Conservation (phyloP, 345 rosid genomes). For the Cardamine chenopodiifolia region DNA sequence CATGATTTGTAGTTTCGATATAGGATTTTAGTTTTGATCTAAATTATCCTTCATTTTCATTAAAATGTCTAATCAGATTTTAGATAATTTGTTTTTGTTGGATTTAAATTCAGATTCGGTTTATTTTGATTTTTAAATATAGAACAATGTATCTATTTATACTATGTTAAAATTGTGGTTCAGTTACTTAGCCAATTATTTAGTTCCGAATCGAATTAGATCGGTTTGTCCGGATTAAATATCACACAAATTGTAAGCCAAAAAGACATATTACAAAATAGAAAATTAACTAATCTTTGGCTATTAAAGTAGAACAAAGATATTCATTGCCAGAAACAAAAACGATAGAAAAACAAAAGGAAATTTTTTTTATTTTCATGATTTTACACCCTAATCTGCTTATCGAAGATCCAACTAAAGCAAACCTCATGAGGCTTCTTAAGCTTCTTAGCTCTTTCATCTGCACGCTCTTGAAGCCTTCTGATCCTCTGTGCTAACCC, state of each 20-base stretch:
- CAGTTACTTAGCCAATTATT: neutral
- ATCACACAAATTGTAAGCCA: neutral
- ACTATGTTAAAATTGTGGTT: neutral
- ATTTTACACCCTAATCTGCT: slow-evolving; percentile 41
- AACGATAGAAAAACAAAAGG: neutral
- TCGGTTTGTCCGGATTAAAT: neutral
- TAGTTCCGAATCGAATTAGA: neutral
- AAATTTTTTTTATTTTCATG: slow-evolving; percentile 1
- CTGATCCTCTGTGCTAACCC: slow-evolving; percentile 62
- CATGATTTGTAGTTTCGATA: neutral
- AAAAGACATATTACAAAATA: neutral
- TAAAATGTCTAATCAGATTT: neutral
- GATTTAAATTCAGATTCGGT: neutral
- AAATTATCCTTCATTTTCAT: neutral
- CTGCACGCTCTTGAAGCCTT: slow-evolving; percentile 63
- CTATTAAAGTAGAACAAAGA: neutral
- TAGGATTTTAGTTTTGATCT: neutral
- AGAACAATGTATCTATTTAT: neutral
- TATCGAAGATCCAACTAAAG: slow-evolving; percentile 76
- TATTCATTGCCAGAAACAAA: neutral
- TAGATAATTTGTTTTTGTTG: too few relatives aligned
- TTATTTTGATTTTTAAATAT: neutral
- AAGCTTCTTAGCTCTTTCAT: slow-evolving; percentile 53
- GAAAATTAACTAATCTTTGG: neutral
- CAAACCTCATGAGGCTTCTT: slow-evolving; percentile 43